Base-by-base conservation (phyloP, 495 filamentous ascomycete species). In the Penicillium bialowiezense region DNA sequence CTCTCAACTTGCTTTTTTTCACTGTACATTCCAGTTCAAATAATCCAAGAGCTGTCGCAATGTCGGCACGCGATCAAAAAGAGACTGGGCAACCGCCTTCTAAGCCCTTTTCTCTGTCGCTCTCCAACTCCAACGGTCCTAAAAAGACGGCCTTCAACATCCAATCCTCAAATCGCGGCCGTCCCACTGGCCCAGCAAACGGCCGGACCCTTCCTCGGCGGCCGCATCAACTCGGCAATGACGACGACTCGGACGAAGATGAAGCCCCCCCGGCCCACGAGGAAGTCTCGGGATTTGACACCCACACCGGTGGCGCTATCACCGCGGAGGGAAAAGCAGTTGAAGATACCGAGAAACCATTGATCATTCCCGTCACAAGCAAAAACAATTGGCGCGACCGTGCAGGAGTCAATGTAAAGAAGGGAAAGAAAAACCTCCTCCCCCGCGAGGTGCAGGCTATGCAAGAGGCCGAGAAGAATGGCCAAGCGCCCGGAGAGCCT, bases 341-440 rank as follows among this genome's bases (percentile, higher is more conserved):
- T 7, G 61, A 52, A 31, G 50, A 68, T 26, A 65, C 56, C 13
- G 73, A 77, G 39, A 62, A 65, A 41, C 76, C 78, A 10, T 67
- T 88, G 19, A 76, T 89, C 19, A 93, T 93, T 44, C 73, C 74
- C 10, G 77, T 77, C 10, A 74, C 83, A 48, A 77, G 76, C 63
- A 88, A 86, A 61, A 81, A 85, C 41, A 82, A 90, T 60, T 89
- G 87, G 87, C 81, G 83, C 57, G 83, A 84, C 48, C 63, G 73
- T 9, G 52, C 71, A 1, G 71, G 71, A 7, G 45, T 59, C 3
- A 73, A 73, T 48, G 78, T 84, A 37, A 72, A 71, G 43, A 80
- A 78, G 43, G 72, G 73, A 40, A 68, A 70, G 51, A 73, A 73
- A 60, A 80, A 79, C 42, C 52, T 79, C 7, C 63, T 84, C 7